Percentiles rank a stretch among this genome's conserved stretches.
Conservation (phyloP, 352 stramenopile species). For the Phytopythium ostracodes region DNA sequence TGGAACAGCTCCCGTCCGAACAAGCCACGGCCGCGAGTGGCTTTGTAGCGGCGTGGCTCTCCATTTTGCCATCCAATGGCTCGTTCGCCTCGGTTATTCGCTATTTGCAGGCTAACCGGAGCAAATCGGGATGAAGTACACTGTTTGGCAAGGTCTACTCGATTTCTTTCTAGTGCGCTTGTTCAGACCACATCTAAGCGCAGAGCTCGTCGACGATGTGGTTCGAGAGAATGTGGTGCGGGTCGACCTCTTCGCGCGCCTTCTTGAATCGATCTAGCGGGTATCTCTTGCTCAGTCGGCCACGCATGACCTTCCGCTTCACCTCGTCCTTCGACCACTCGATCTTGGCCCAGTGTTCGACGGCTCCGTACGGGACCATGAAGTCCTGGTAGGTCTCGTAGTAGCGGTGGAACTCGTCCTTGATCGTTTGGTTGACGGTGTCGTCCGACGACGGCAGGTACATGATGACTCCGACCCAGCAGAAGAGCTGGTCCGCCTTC, state of each 20-base stretch:
- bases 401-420: slow-evolving; percentile 91
- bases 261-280: slow-evolving; percentile 89
- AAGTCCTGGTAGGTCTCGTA: slow-evolving; percentile 87
- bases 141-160: background rate
- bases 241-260: slow-evolving; percentile 88
- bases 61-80: background rate
- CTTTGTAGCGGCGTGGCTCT: slow-evolving; percentile 34
- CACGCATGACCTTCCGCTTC: slow-evolving; percentile 49
- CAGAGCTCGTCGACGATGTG: slow-evolving; percentile 82
- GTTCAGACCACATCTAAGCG: slow-evolving; percentile 12
- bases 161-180: background rate
- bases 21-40: slow-evolving; percentile 18
- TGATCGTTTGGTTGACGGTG: slow-evolving; percentile 71
- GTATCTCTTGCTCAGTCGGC: slow-evolving; percentile 79
- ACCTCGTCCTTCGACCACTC: slow-evolving; percentile 71
- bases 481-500: slow-evolving; percentile 78
- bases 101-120: slow-evolving; percentile 6
- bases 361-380: slow-evolving; percentile 84
- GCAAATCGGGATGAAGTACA: background rate
- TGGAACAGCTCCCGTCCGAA: slow-evolving; percentile 1
- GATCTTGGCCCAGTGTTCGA: slow-evolving; percentile 97
- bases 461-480: slow-evolving; percentile 98
- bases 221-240: slow-evolving; percentile 92
- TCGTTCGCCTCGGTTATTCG: slow-evolving; percentile 21
- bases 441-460: slow-evolving; percentile 88